Base-by-base conservation (phyloP, 805 yeast species). In the Metschnikowia baotianmanensis region DNA sequence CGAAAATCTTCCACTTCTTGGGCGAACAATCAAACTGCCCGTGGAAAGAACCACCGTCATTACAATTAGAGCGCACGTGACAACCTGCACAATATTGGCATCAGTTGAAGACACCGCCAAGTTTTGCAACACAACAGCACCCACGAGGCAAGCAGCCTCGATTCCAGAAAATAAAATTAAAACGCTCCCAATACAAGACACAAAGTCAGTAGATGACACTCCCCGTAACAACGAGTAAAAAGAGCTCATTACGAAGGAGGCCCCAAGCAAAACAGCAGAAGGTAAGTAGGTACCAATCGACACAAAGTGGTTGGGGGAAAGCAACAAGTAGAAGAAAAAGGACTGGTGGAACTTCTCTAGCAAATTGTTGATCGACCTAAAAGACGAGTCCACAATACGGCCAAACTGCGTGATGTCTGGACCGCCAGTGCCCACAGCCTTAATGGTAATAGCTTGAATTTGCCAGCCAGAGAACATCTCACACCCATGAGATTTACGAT, bases 381-480 rank as follows among this genome's bases (percentile, higher is more conserved):
- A 82, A 7, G 84, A 69, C 2, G 95, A 87, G 63, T 93, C 99
- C 15, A 88, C 77, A 3, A 91, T 74, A 58, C 98, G 77, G 4
- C 98, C 99, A 59, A 85, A 83, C 19, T 93, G 88, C 1, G 98
- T 91, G 42, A 91, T 81, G 63, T 93, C 98, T 40, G 71, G 72
- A 1, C 56, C 56, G 0, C 71, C 69, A 2, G 63, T 67, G 1
- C 86, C 87, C 23, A 61, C 65, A 0, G 96, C 98, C 40, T 76
- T 75, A 24, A 93, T 57, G 0, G 96, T 86, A 16, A 93, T 61
- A 0, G 98, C 83, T 62, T 91, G 98, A 43, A 93, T 85, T 58
- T 95, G 83, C 95, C 96, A 93, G 4, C 98, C 97, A 38, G 93
- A 83, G 57, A 91, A 93, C 11, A 91, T 88, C 58, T 91, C 97